Conservation (phyloP, 1,284 basidiomycete genomes). For the Trichosporon inkin region DNA sequence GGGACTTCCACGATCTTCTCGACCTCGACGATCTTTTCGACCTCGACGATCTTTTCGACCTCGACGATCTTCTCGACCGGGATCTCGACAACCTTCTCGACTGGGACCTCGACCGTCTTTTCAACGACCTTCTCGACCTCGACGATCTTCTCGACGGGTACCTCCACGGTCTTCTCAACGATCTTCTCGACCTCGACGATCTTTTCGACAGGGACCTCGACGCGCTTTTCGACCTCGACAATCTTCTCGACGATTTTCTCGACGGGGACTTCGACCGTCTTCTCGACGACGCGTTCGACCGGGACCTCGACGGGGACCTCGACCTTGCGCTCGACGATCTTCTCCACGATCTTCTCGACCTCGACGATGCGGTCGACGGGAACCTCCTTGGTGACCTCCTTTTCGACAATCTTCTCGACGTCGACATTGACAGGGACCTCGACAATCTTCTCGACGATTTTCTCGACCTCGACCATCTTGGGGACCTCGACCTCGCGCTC, state of each 20-base stretch:
- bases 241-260: slow-evolving; percentile 27
- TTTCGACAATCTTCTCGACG: slow-evolving; percentile 41
- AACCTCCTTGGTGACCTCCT: slow-evolving; percentile 43
- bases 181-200: slow-evolving; percentile 43
- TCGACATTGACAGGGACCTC: slow-evolving; percentile 42
- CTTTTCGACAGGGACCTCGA: slow-evolving; percentile 38
- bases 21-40: slow-evolving; percentile 40
- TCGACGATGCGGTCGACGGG: slow-evolving; percentile 41
- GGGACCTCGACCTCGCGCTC: slow-evolving; percentile 46
- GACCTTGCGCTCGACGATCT: slow-evolving; percentile 34
- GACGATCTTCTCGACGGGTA: slow-evolving; percentile 36
- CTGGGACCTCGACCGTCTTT: slow-evolving; percentile 29
- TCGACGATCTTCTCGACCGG: slow-evolving; percentile 43
- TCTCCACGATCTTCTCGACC: slow-evolving; percentile 49
- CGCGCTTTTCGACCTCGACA: slow-evolving; percentile 31
- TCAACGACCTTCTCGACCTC: slow-evolving; percentile 47
- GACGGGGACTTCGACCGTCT: slow-evolving; percentile 1
- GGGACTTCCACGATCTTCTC: slow-evolving; percentile 36
- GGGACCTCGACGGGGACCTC: slow-evolving; percentile 40
- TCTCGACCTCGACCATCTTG: slow-evolving; percentile 47
- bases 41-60: slow-evolving; percentile 38
- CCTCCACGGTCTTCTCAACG: slow-evolving; percentile 49
- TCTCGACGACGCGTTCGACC: slow-evolving; percentile 13
- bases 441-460: slow-evolving; percentile 47
- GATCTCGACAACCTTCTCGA: slow-evolving; percentile 22